A percentile compares a stretch with the other conserved stretches of the same genome.
phyloP scores from a whole-genome alignment of 495 filamentous ascomycete species.

The Chaetomium fimeti region DNA sequence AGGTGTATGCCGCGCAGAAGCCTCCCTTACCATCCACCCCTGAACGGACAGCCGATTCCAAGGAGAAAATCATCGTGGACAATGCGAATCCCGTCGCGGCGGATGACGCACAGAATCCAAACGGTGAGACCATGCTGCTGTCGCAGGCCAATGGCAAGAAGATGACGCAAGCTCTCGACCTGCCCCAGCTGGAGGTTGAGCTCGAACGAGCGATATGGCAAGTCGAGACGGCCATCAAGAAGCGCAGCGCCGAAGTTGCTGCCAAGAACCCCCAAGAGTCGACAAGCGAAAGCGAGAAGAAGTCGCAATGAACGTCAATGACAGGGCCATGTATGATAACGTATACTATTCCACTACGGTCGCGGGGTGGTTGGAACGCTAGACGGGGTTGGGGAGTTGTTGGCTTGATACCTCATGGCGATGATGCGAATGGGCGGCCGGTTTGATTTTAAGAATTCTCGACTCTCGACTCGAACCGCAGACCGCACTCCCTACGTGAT shows the following conservation, averaged over 20 bases:
- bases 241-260: conserved; percentile 44
- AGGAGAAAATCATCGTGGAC: conserved; percentile 22
- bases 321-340: conserved; percentile 25
- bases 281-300: conserved; percentile 26
- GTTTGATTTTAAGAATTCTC: neutral
- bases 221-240: conserved; percentile 65
- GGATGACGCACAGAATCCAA: conserved; percentile 29
- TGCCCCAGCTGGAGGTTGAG: conserved; percentile 83
- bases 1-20: conserved; percentile 60
- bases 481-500: neutral
- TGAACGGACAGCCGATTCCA: conserved; percentile 29
- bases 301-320: conserved; percentile 24
- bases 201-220: conserved; percentile 87
- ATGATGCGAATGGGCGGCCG: neutral
- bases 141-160: conserved; percentile 58
- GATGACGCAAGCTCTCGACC: conserved; percentile 67
- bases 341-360: conserved; percentile 2
- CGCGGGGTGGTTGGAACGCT: conserved; percentile 3
- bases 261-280: conserved; percentile 13
- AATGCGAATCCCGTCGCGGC: conserved; percentile 20
- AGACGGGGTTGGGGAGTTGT: conserved; percentile 13
- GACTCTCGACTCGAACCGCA: conserved; percentile 1
- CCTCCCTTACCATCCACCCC: conserved; percentile 32
- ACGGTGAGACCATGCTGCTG: conserved; percentile 59
- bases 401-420: neutral